Percentiles rank a stretch among this genome's conserved stretches.
phyloP scores from a whole-genome alignment of 176 grass and related monocot genomes.

The Oryza longistaminata region DNA sequence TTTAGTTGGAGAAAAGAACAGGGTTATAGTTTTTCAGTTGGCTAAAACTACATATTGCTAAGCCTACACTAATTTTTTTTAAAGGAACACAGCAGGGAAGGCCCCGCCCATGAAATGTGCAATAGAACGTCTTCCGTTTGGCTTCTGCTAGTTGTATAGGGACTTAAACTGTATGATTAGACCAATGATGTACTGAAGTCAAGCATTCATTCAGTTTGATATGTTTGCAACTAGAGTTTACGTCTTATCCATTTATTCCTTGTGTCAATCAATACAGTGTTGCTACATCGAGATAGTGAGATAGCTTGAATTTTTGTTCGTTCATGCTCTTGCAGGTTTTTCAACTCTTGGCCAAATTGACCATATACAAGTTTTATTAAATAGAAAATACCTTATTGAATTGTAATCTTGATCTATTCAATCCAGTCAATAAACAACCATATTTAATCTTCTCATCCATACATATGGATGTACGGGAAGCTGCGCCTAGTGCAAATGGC shows the following conservation, averaged over 20 bases:
- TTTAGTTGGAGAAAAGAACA: no score
- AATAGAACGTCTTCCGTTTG: not conserved
- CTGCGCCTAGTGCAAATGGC: no score
- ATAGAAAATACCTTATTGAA: slow-evolving; percentile 15
- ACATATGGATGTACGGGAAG: not conserved
- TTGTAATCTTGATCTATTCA: not conserved
- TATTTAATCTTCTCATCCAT: not conserved
- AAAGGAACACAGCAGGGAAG: no score
- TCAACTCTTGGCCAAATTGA: not conserved
- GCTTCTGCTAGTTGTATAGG: not conserved
- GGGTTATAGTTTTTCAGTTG: no score
- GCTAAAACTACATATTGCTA: no score
- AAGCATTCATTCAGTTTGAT: not conserved
- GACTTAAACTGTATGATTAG: not conserved
- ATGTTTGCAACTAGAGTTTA: slow-evolving; percentile 8
- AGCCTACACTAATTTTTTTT: no score
- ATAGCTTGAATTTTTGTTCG: not conserved
- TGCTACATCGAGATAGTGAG: not conserved
- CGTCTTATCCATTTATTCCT: slow-evolving; percentile 14
- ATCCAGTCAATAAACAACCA: not conserved
- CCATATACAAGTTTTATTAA: slow-evolving; percentile 14
- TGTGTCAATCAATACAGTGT: slow-evolving; percentile 8
- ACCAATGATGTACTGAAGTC: not conserved
- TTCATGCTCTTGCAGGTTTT: not conserved
- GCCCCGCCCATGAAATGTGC: not conserved